Base-by-base conservation (phyloP, 805 yeast species). In the Candida nanaspora region DNA sequence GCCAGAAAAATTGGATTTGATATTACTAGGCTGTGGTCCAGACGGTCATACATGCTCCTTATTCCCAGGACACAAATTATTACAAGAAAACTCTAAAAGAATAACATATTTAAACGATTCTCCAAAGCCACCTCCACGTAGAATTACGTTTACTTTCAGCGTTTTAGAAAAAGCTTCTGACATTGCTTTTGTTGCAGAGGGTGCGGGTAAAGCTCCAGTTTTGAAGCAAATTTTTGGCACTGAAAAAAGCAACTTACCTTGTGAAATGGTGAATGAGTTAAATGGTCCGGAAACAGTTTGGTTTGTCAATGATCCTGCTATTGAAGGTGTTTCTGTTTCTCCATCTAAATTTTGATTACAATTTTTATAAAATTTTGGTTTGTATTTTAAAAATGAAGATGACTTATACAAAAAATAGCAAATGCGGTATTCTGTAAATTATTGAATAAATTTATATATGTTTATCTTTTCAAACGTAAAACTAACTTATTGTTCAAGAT, bases 41-140 rank as follows among this genome's bases (percentile, higher is more conserved):
- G 97, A 88, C 55, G 97, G 96, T 30, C 97, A 88, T 61, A 88
- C 96, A 5, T 86, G 95, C 65, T 88, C 96, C 1, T 68, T 88
- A 47, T 88, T 88, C 75, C 96, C 96, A 11, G 88, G 82, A 30
- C 96, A 87, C 59, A 52, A 61, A 45, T 69, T 86, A 52, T 68
- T 88, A 42, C 47, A 71, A 29, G 91, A 82, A 56, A 59, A 64
- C 22, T 38, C 57, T 9, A 65, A 69, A 45, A 60, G 62, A 33
- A 80, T 88, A 42, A 77, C 89, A 9, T 63, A 76, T 53, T 76
- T 89, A 46, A 69, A 72, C 38, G 91, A 88, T 59, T 84, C 95
- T 10, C 96, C 96, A 60, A 89, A 89, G 63, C 95, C 95, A 26
- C 97, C 97, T 32, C 81, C 89, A 59, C 80, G 89, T 69, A 79